Base-by-base conservation (phyloP, 352 stramenopile genomes). In the Thalassiosira hispida region DNA sequence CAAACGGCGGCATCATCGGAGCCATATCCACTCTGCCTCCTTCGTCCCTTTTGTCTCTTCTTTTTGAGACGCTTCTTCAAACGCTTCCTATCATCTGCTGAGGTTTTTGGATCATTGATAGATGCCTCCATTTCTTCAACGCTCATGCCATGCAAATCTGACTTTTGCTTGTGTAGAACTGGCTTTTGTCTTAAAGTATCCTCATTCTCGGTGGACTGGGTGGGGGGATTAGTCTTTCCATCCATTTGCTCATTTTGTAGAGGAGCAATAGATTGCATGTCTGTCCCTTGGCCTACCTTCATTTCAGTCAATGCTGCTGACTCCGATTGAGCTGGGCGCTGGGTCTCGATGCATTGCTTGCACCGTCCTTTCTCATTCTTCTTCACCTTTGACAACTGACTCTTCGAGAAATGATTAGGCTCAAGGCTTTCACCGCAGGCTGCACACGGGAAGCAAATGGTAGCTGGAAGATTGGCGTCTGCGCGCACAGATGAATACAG, bases 371-470 rank as follows among this genome's bases (percentile, higher is more conserved):
- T 71, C 6, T 56, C 42, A 27, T 57, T 27, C 38, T 68, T 56
- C 53, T 68, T 66, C 27, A 25, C 27, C 33, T 70, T 70, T 14
- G 14, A 46, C 16, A 56, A 18, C 44, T 71, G 62, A 61, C 29
- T 71, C 22, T 71, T 61, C 0, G 62, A 71, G 29, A 71, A 71
- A 0, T 27, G 44, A 31, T 11, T 25, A 23, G 20, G 20, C 2
- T 44, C 23, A 27, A 59, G 18, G 6, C 27, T 11, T 46, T 57
- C 16, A 22, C 22, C 42, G 29, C 62, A 71, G 25, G 62, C 40
- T 44, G 40, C 59, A 40, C 23, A 71, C n/a, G 16, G 12, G 22
- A 61, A 47, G 0, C 29, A 16, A 22, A 1, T 53, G 12, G 3
- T 20, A 55, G n/a, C 23, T 57, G 27, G 31, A 44, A 44, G 35